These are phyloP conservation scores for Thalassiosira exigua DNA, from an alignment of 352 stramenopile species.

Conservation along the genomic window DNA sequence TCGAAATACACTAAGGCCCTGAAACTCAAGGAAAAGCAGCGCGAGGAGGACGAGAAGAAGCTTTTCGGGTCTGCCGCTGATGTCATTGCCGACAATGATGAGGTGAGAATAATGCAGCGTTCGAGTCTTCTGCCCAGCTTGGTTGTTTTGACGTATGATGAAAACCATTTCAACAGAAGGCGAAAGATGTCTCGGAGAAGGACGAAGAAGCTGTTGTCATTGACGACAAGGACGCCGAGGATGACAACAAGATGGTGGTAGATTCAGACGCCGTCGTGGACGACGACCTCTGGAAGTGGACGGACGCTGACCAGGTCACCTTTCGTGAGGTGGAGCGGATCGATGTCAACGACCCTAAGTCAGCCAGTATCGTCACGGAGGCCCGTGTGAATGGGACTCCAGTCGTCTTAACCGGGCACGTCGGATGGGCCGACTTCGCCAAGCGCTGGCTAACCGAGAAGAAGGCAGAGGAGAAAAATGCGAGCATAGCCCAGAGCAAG, in stretches of 20 bases:
- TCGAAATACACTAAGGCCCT: conserved; percentile 46
- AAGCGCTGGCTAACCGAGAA: conserved; percentile 60
- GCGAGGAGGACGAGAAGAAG: conserved; percentile 50
- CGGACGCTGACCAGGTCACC: conserved; percentile 49
- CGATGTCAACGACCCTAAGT: conserved; percentile 62
- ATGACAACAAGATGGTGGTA: neutral
- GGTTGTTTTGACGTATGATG: too few species aligned
- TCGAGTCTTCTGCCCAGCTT: too few species aligned
- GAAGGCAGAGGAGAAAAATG: conserved; percentile 2
- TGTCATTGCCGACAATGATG: neutral
- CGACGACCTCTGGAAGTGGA: conserved; percentile 55
- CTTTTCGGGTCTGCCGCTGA: conserved; percentile 40
- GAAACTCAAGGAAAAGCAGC: conserved; percentile 54
- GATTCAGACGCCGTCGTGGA: conserved; percentile 32
- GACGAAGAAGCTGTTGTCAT: neutral
- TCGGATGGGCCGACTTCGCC: conserved; percentile 79
- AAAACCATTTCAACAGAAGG: too few species aligned
- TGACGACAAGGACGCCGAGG: neutral
- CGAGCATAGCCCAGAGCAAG: neutral
- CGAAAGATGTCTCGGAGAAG: too few species aligned
- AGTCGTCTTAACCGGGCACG: conserved; percentile 69
- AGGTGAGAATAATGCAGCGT: too few species aligned
- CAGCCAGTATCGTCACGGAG: conserved; percentile 56
- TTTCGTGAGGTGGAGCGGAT: conserved; percentile 67
- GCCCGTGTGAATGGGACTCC: conserved; percentile 70